Evolutionary conservation across 2,329 filamentous ascomycete genomes (phyloP).

Genomic region (Verticillium nonalfalfae): DNA sequence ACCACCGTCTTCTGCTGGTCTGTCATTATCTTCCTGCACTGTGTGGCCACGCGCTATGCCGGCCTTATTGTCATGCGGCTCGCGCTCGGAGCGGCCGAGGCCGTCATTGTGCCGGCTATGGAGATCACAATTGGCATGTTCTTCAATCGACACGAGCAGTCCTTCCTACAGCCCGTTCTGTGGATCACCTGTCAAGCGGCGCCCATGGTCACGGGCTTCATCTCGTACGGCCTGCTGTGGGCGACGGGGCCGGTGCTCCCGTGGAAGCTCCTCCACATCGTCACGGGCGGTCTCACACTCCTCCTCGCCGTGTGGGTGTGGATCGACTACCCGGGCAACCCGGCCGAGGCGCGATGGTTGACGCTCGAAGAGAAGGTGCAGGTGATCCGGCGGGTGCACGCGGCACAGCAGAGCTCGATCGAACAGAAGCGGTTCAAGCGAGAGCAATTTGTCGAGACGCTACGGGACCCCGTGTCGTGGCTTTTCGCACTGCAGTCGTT

Average conservation of each 20-base stretch:
- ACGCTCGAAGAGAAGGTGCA: conserved; percentile 10
- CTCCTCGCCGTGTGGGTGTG: conserved; percentile 25
- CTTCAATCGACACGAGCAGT: conserved; percentile 26
- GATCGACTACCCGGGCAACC: conserved; percentile 20
- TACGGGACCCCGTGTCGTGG: conserved; percentile 23
- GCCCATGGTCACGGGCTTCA: conserved; percentile 28
- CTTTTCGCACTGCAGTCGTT: conserved; percentile 22
- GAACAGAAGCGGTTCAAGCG: conserved; percentile 29
- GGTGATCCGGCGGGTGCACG: conserved; percentile 21
- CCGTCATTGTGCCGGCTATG: conserved; percentile 29
- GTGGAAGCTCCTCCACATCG: conserved; percentile 32
- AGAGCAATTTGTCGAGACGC: conserved; percentile 19
- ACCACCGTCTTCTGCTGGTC: conserved; percentile 25
- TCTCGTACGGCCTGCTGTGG: conserved; percentile 33
- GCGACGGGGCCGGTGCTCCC: conserved; percentile 21
- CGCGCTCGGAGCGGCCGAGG: conserved; percentile 25
- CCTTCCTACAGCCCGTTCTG: conserved; percentile 24
- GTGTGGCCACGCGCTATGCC: conserved; percentile 24
- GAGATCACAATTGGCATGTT: conserved; percentile 34
- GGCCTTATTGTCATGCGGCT: conserved; percentile 28
- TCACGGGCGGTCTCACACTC: conserved; percentile 26
- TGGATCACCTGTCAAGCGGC: conserved; percentile 24
- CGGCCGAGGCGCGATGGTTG: conserved; percentile 15
- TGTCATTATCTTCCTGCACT: conserved; percentile 29
- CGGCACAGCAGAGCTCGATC: conserved; percentile 25